Base-by-base conservation (phyloP, 2,329 filamentous ascomycete genomes). In the Biscogniauxia mediterranea region DNA sequence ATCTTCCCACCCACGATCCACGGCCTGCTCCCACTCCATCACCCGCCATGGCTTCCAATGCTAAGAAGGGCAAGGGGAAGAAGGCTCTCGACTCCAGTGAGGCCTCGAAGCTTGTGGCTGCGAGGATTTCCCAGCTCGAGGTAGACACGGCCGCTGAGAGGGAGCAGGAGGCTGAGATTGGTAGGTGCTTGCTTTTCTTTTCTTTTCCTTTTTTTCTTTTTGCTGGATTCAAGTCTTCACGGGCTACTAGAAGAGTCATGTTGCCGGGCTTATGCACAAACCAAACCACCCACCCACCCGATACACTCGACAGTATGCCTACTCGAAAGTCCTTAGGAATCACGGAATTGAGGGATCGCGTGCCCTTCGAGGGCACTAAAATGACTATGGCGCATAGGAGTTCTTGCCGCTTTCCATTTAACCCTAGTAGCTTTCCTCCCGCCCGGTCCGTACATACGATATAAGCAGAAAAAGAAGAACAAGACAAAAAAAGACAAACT, bases 101-200 rank as follows among this genome's bases (percentile, higher is more conserved):
- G 77, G 93, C 93, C 54, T 92, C 92, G 64, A 96, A 97, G 77
- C 85, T 97, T 66, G 85, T 99, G 56, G 90, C 93, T 65, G 92
- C 93, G 64, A 92, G 96, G 73, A 97, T 99, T 74, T 94, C 93
- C 21, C 95, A 98, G 79, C 81, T 99, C 61, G 95, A 99, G 77
- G 90, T 92, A 65, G 93, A 97, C 81, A 91, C 90, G 55, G 93
- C 93, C 11, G 92, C 92, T 62, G 93, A 97, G 75, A 97, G 96
- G 77, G 94, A 96, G 69, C 92, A 97, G 78, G 93, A 97, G 78
- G 87, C 90, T 63, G 95, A 98, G 81, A 97, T 99, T 75, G 92
- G 93, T 96, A 81, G 74, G 88, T 84, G 13, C 15, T 2, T 46
- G 38, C 13, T 46, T 17, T 46, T 50, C 55, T 9, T 6, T 32